Evolutionary conservation across 345 rosid species (phyloP), one percentile per base, ranked within the genome.

Genomic region (Ceriops tagal): DNA sequence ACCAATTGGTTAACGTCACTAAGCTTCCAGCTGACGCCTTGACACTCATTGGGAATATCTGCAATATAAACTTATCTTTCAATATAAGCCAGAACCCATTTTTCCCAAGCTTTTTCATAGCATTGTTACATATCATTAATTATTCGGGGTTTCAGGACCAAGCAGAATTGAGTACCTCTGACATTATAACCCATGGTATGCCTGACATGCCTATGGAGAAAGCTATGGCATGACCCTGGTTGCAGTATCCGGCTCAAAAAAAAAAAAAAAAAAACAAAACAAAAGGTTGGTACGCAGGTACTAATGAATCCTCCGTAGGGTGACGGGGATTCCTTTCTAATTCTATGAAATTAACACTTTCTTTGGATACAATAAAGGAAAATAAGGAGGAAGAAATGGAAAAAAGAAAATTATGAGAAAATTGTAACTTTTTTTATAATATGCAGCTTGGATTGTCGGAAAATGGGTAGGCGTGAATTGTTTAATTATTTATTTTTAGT

Each of bases 11-110:
- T 62, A 92, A 65, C 35, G 88, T 83, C 77, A 87, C 89, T 18
- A 92, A 75, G 71, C 95, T 92, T 57, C 96, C 96, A 31, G 96
- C 92, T 46, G 88, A 72, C 4, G 85, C 95, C 69, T 88, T 92
- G 72, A 90, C 71, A 71, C 83, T 88, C 66, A 87, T 86, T 2
- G 93, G 96, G 67, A 92, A 88, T 73, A 92, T 81, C 95, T 92
- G 78, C 65, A 55, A 67, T 49, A 24, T 10, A 57, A 8, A 37
- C 22, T 26, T 18, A 59, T 5, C 16, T 53, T 34, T 20, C n/a
- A 35, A 15, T 34, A 2, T 34, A 7, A 20, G 8, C 27, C 58
- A 21, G 21, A 6, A 2, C 11, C 58, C 8, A 53, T 7, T 53
- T 21, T 53, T 21, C 58, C 43, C 43, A 37, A 1, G 10, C 9